These are phyloP conservation scores for Arctium lappa DNA, from an alignment of 129 eudicot genomes.

Conservation along the genomic window DNA sequence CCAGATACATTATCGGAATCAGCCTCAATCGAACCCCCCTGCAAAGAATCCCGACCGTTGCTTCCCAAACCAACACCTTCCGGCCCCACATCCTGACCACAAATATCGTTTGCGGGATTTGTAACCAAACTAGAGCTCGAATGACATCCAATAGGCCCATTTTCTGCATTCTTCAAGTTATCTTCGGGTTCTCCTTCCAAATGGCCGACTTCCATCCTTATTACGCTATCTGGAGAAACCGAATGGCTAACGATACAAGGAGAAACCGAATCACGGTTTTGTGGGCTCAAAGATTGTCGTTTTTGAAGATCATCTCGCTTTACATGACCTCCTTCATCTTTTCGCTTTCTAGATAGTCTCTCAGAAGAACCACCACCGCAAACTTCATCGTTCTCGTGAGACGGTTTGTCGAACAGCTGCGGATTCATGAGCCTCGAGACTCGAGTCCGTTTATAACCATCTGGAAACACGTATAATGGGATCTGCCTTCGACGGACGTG, in stretches of 20 bases:
- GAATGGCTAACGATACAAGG: conserved; percentile 45
- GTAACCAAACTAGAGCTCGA: conserved; percentile 10
- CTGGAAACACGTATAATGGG: conserved; percentile 61
- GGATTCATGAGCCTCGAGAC: conserved; percentile 34
- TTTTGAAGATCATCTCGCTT: conserved; percentile 35
- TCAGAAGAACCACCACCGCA: conserved; percentile 34
- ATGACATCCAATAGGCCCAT: not conserved
- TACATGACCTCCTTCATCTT: conserved; percentile 36
- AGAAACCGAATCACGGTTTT: conserved; percentile 40
- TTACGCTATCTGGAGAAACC: no score
- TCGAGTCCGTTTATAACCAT: conserved; percentile 49
- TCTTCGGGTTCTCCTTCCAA: not conserved
- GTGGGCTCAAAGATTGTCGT: conserved; percentile 41
- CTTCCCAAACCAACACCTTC: not conserved
- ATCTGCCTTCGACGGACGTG: conserved; percentile 77
- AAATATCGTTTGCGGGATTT: not conserved
- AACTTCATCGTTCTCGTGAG: not conserved
- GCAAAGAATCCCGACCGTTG: not conserved
- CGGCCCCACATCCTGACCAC: not conserved
- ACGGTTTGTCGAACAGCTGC: not conserved
- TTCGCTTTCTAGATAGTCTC: conserved; percentile 42
- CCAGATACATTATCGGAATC: not conserved
- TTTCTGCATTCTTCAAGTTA: not conserved
- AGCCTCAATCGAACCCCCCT: conserved; percentile 2
- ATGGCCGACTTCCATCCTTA: not conserved